Evolutionary conservation across 1,139 yeast species (phyloP), one percentile per base, ranked within the genome.

Genomic region (Blastobotrys aristatus): DNA sequence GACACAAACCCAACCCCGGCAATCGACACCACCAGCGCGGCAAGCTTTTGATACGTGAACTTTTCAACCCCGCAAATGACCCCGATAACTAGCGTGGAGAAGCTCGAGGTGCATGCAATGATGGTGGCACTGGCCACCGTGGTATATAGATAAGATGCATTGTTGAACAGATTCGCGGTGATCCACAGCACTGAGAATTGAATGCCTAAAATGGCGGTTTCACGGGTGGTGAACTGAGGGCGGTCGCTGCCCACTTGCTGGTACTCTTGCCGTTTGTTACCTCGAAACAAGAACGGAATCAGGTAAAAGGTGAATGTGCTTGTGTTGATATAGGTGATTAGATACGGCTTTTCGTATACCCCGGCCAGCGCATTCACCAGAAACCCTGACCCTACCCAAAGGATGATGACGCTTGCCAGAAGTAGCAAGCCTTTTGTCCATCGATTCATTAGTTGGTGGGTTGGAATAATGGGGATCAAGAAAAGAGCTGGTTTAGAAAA

Each of bases 81-180:
- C 0, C 97, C 97, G n/a, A 90, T 74, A 2, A 89, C 58, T 39
- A 92, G 73, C 0, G 98, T 92, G 75, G 92, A 92, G 63, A 92
- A 89, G 13, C 96, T 85, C 6, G 95, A 84, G 0, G 97, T 89
- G 36, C 96, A 84, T 7, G 96, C 84, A 39, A 92, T 68, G 32
- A 92, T 90, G 3, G 97, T 92, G 59, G 94, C 97, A 17, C 92
- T 84, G 8, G 95, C 95, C 27, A 90, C 97, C 11, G 92, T 82
- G 0, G 97, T 92, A 66, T 84, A 90, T 29, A 86, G 76, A 46
- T 90, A 73, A 16, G 95, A 82, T 0, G 96, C 87, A 65, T 92
- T 92, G 31, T 94, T 89, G 48, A 86, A 84, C 54, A 90, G 73
- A 64, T 92, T 92, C 2, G 97, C 95, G 20, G 81, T 57, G 61